Base-by-base conservation (phyloP, 139 green algal genomes). In the Chlamydomonas asymmetrica region DNA sequence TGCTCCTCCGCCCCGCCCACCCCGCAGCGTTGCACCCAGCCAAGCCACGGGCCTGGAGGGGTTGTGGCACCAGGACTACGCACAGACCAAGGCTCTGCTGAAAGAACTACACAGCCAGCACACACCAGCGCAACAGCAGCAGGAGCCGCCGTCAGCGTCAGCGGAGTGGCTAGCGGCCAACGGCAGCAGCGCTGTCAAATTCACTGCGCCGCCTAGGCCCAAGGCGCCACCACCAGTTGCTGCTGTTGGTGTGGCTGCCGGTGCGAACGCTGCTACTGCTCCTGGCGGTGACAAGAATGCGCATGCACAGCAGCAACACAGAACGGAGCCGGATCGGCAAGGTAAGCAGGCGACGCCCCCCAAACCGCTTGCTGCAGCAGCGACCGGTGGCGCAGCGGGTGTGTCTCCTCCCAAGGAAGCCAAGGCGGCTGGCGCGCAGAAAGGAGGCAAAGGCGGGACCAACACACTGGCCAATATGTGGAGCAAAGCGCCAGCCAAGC, bases 381-480 rank as follows among this genome's bases (percentile, higher is more conserved):
- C 45, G 45, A 16, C 45, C 45, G 18, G 18, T 10, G 39, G 40
- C 3, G 52, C 52, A n/a, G 35, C 20, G 2, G 34, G 35, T 2
- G 41, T 3, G 27, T 16, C 57, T 3, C 31, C 59, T 5, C 32
- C 59, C 32, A 5, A 57, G 25, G 10, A 39, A 52, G 45, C 45
- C 18, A 52, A 52, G 32, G 39, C 70, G 22, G 31, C 59, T 43
- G 70, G 22, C 70, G 0, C 70, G 57, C 22, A 56, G 57, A 20
- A 76, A 76, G 40, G 59, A n/a, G 16, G 27, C 43, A 34, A 31
- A 45, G 10, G 48, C 39, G 3, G 67, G 27, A 3, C n/a, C 0
- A 69, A 69, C 2, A 77, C 71, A 18, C 71, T 77, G 1, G 71
- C 71, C 0, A 77, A 62, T 25, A 69, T 77, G 71, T 77, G 71